A percentile compares a stretch with the other conserved stretches of the same genome.
phyloP scores from a whole-genome alignment of 78 protist genomes.

The Salpingoeca rosetta region DNA sequence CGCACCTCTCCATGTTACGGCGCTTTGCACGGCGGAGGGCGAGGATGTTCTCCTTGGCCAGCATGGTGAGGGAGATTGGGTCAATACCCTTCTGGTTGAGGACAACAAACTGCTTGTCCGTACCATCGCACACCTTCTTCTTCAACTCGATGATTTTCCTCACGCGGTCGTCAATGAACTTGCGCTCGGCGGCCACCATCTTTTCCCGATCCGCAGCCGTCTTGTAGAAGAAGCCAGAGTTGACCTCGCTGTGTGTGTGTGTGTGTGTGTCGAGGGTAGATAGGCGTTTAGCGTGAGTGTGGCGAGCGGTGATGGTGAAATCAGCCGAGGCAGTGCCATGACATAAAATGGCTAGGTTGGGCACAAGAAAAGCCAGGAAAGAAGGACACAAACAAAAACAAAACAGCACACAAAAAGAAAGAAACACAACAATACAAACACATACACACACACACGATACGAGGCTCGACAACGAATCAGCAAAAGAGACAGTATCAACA shows the following conservation, averaged over 20 bases:
- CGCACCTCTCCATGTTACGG: slow-evolving; percentile 92
- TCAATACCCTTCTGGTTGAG: slow-evolving; percentile 99
- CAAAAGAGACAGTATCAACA: neutral
- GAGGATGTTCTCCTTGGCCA: slow-evolving; percentile 89
- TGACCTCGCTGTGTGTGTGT: slow-evolving; percentile 74
- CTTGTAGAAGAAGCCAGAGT: slow-evolving; percentile 74
- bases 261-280: too few relatives aligned
- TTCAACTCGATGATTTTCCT: slow-evolving; percentile 84
- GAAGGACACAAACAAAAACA: neutral
- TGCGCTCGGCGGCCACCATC: slow-evolving; percentile 92
- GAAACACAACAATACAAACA: too few relatives aligned
- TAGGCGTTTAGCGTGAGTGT: too few relatives aligned
- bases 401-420: neutral
- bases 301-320: too few relatives aligned
- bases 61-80: slow-evolving; percentile 91
- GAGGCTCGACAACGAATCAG: too few relatives aligned
- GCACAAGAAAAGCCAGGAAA: too few relatives aligned
- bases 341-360: too few relatives aligned
- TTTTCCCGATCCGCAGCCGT: slow-evolving; percentile 79
- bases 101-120: slow-evolving; percentile 71
- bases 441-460: too few relatives aligned
- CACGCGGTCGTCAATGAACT: slow-evolving; percentile 79
- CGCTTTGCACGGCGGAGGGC: slow-evolving; percentile 97
- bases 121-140: slow-evolving; percentile 54
- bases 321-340: too few relatives aligned